Evolutionary conservation across 148 eudicot species (phyloP).

Genomic region (Rhododendron molle): DNA sequence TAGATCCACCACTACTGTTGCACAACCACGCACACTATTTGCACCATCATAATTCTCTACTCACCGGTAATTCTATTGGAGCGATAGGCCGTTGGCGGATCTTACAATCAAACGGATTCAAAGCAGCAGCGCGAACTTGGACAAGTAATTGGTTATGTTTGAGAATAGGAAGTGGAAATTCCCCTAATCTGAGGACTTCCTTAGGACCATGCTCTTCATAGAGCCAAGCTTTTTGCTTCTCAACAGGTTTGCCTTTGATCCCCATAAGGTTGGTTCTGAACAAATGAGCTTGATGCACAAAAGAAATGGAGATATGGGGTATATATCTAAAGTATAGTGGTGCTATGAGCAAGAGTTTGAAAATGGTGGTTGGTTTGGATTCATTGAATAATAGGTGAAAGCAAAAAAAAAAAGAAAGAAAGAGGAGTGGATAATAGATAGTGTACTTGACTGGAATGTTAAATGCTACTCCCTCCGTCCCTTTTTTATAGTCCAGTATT

Average conservation of each 20-base stretch:
- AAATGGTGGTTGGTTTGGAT: background rate
- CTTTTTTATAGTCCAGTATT: no score
- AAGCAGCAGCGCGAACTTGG: conserved; percentile 49
- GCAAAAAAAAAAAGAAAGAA: background rate
- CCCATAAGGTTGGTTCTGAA: background rate
- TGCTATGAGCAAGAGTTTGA: background rate
- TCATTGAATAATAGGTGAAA: background rate
- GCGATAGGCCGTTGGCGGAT: conserved; percentile 30
- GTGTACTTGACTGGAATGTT: background rate
- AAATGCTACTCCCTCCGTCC: no score
- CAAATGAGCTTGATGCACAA: background rate
- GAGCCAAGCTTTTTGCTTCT: conserved; percentile 48
- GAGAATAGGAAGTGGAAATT: conserved; percentile 31
- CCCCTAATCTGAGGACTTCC: conserved; percentile 43
- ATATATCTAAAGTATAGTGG: background rate
- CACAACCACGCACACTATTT: background rate
- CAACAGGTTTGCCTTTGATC: background rate
- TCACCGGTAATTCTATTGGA: conserved; percentile 40
- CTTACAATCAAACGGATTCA: conserved; percentile 57
- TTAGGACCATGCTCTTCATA: conserved; percentile 51
- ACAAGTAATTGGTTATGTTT: conserved; percentile 37
- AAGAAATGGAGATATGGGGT: background rate
- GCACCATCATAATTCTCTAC: background rate
- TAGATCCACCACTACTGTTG: background rate
- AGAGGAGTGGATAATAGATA: background rate